A percentile compares a stretch with the other conserved stretches of the same genome.
These are phyloP conservation scores for Melastoma malabathricum DNA, from an alignment of 345 rosid species.

Conservation along the genomic window DNA sequence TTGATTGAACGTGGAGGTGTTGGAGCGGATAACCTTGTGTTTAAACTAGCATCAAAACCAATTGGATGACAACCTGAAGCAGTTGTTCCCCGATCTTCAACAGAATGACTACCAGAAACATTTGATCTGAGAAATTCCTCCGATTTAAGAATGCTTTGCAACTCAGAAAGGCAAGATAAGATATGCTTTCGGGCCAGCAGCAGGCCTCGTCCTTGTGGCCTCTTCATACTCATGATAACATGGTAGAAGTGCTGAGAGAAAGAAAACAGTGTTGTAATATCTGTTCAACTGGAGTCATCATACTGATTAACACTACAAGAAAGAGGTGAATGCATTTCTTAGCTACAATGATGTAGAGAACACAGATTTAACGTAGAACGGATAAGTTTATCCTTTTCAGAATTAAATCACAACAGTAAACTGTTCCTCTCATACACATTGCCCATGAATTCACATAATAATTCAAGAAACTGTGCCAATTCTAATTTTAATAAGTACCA, in stretches of 20 bases:
- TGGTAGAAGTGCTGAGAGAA: conserved; percentile 82
- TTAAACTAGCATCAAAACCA: conserved; percentile 88
- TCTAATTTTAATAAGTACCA: too few species aligned
- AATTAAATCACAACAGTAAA: too few species aligned
- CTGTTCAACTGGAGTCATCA: neutral
- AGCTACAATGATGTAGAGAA: too few species aligned
- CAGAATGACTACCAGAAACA: conserved; percentile 20
- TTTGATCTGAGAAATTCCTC: conserved; percentile 33
- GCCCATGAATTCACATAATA: too few species aligned
- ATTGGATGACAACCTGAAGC: conserved; percentile 68
- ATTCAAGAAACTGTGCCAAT: too few species aligned
- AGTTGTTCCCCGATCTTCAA: conserved; percentile 58
- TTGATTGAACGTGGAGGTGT: conserved; percentile 93
- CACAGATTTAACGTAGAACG: too few species aligned
- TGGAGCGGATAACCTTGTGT: conserved; percentile 80
- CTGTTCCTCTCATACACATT: too few species aligned
- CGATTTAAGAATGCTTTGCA: conserved; percentile 43
- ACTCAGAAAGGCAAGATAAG: conserved; percentile 68
- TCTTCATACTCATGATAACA: conserved; percentile 65
- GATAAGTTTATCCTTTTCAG: too few species aligned
- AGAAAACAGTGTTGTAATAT: conserved; percentile 10
- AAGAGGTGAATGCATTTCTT: neutral
- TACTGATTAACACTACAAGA: neutral
- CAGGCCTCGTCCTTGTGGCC: conserved; percentile 93
- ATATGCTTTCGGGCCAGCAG: conserved; percentile 88